Conservation (phyloP, 2,329 filamentous ascomycete genomes). For the Botrytis sinoallii region DNA sequence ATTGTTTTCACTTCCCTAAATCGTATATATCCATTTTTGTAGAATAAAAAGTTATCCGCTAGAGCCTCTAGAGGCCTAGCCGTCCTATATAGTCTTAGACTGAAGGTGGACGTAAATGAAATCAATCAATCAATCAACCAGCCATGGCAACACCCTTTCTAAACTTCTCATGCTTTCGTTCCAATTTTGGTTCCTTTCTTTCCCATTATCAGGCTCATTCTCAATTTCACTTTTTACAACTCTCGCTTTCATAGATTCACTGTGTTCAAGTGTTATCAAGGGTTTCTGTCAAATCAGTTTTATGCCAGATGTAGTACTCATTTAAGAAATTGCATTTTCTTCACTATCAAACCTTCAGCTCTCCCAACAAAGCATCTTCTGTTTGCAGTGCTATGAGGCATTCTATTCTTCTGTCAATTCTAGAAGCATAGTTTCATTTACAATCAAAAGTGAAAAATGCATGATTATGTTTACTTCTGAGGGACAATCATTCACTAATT, state of each 20-base stretch:
- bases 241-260: neutral
- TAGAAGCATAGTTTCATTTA: neutral
- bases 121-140: too few species aligned
- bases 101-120: too few species aligned
- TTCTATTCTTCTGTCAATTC: neutral
- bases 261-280: neutral
- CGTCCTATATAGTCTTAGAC: too few species aligned
- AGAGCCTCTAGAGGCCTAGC: too few species aligned
- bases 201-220: neutral
- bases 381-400: fast-evolving
- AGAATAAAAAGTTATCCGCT: too few species aligned
- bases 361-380: neutral
- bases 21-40: too few species aligned
- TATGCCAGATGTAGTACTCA: neutral
- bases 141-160: neutral
- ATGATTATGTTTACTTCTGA: neutral
- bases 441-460: neutral
- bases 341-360: neutral
- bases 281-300: neutral
- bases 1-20: too few species aligned
- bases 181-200: neutral
- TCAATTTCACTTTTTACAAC: neutral
- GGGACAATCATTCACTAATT: neutral
- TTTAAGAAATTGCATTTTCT: neutral
- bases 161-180: neutral